phyloP scores from a whole-genome alignment of 2,329 filamentous ascomycete species.

The Ceratocystis diversiconidia region DNA sequence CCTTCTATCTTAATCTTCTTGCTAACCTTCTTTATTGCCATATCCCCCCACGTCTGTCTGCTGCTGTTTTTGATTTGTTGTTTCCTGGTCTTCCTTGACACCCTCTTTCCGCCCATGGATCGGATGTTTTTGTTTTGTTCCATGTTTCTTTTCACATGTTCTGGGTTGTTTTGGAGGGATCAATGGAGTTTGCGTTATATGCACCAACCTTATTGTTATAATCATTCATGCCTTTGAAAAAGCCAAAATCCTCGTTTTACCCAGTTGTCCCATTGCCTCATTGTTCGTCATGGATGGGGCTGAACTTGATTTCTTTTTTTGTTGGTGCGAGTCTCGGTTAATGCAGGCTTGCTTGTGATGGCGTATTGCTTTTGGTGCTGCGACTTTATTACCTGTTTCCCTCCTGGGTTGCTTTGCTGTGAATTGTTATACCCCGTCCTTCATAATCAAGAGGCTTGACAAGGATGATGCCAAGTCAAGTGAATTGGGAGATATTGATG shows the following conservation, averaged over 20 bases:
- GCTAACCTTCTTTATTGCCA: conserved; percentile 13
- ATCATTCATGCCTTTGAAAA: conserved; percentile 13
- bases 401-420: background rate
- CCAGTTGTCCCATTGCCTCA: no score
- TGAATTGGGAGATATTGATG: background rate
- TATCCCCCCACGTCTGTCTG: conserved; percentile 10
- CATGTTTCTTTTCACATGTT: conserved; percentile 9
- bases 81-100: conserved; percentile 5
- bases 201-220: conserved; percentile 15
- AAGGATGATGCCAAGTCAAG: background rate
- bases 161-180: conserved; percentile 13
- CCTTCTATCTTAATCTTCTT: conserved; percentile 7
- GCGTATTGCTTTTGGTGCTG: background rate
- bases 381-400: background rate
- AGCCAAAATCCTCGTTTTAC: conserved; percentile 6
- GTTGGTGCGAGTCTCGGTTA: background rate
- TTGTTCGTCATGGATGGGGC: background rate
- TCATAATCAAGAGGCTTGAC: background rate
- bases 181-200: conserved; percentile 16
- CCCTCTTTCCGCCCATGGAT: conserved; percentile 8
- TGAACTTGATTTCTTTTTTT: background rate
- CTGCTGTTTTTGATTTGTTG: conserved; percentile 7
- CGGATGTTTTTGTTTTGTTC: conserved; percentile 11
- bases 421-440: conserved; percentile 13
- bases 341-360: background rate